A percentile compares a stretch with the other conserved stretches of the same genome.
These are phyloP conservation scores for Euphorbia peplus DNA, from an alignment of 345 rosid genomes.

Conservation along the genomic window DNA sequence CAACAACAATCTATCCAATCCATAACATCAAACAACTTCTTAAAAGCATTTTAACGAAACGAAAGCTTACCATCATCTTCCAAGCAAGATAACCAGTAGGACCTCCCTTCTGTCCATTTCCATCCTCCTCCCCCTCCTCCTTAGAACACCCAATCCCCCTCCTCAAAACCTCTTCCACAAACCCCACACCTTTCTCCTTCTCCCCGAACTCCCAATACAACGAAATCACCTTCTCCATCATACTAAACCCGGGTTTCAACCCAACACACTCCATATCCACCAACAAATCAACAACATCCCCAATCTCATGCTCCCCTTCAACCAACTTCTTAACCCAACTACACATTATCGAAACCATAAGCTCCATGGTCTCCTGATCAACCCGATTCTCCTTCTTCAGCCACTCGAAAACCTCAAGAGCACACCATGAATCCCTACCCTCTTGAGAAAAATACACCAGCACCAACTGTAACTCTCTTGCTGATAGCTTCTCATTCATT, in stretches of 20 bases:
- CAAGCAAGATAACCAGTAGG: slow-evolving; percentile 91
- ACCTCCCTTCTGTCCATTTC: slow-evolving; percentile 68
- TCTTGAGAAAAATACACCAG: slow-evolving; percentile 90
- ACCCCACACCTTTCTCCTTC: slow-evolving; percentile 57
- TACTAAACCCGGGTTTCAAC: slow-evolving; percentile 76
- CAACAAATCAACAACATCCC: slow-evolving; percentile 66
- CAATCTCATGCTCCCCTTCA: slow-evolving; percentile 51
- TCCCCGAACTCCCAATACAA: slow-evolving; percentile 75
- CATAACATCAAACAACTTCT: too few relatives aligned
- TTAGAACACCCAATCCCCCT: slow-evolving; percentile 46
- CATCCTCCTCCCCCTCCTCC: slow-evolving; percentile 43
- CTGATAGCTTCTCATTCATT: slow-evolving; percentile 79
- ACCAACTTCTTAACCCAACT: slow-evolving; percentile 81
- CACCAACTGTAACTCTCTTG: slow-evolving; percentile 71
- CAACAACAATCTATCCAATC: too few relatives aligned
- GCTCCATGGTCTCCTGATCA: slow-evolving; percentile 87
- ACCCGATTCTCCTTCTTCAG: slow-evolving; percentile 72
- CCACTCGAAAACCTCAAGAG: slow-evolving; percentile 96
- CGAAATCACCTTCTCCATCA: slow-evolving; percentile 90
- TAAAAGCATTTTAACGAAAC: not conserved
- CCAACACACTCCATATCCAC: slow-evolving; percentile 95
- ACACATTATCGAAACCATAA: slow-evolving; percentile 91
- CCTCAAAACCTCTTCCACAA: slow-evolving; percentile 65
- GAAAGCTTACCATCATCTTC: slow-evolving; percentile 79
- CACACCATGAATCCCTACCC: slow-evolving; percentile 96